Conservation (phyloP, 306 rosid species). For the Cicer arietinum region DNA sequence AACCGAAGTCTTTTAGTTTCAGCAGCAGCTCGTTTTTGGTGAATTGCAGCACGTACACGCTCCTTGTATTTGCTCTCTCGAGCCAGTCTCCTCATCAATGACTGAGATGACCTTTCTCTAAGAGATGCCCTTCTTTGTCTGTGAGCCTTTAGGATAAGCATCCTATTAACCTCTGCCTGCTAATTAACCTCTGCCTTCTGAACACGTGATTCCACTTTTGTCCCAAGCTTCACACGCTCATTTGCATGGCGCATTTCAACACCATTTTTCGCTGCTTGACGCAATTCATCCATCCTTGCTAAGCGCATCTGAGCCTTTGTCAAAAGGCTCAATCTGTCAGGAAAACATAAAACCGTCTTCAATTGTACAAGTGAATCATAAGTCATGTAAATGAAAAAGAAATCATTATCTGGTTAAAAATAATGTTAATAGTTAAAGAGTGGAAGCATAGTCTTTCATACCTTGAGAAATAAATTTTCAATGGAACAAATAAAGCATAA, state of each 20-base stretch:
- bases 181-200: slow-evolving; percentile 91
- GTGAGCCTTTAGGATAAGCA: slow-evolving; percentile 79
- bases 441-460: slow-evolving; percentile 16
- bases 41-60: slow-evolving; percentile 83
- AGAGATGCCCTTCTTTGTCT: slow-evolving; percentile 83
- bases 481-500: slow-evolving; percentile 9
- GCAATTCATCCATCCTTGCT: slow-evolving; percentile 79
- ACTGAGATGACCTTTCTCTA: slow-evolving; percentile 88
- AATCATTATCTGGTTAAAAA: neutral
- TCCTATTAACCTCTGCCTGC: slow-evolving; percentile 89
- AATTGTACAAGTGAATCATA: slow-evolving; percentile 18
- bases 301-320: slow-evolving; percentile 84
- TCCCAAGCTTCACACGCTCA: slow-evolving; percentile 74
- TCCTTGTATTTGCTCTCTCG: slow-evolving; percentile 92
- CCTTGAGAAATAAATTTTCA: neutral
- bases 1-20: slow-evolving; percentile 78
- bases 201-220: slow-evolving; percentile 82
- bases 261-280: slow-evolving; percentile 87
- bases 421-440: slow-evolving; percentile 1
- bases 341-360: slow-evolving; percentile 39
- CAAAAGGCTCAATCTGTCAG: slow-evolving; percentile 78
- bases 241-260: slow-evolving; percentile 74
- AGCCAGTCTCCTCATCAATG: slow-evolving; percentile 74
- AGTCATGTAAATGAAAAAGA: slow-evolving; percentile 7
- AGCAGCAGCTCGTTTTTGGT: slow-evolving; percentile 87